Conservation (phyloP, 352 stramenopile genomes). For the Lagenidium sp. region DNA sequence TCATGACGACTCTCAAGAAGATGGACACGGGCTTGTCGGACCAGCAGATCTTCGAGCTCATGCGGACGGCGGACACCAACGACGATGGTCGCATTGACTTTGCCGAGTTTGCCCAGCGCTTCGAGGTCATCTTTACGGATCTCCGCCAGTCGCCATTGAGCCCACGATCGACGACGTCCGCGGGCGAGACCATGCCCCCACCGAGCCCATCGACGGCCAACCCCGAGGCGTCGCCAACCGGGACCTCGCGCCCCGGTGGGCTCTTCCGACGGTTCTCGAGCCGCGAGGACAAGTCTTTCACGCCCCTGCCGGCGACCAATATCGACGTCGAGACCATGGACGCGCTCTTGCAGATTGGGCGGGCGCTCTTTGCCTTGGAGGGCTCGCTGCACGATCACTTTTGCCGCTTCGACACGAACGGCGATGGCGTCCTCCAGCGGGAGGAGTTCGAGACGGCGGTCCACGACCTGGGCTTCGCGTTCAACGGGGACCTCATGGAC, state of each 20-base stretch:
- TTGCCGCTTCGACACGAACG: constrained; percentile 75
- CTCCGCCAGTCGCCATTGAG: constrained; percentile 25
- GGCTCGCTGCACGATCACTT: constrained; percentile 81
- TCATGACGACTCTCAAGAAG: constrained; percentile 84
- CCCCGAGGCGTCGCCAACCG: constrained; percentile 3
- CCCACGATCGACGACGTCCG: constrained; percentile 10
- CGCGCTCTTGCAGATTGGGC: constrained; percentile 65
- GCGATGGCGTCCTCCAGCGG: constrained; percentile 71
- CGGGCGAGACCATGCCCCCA: constrained; percentile 2
- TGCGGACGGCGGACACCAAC: constrained; percentile 90
- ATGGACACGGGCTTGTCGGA: constrained; percentile 90
- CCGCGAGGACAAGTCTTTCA: constrained; percentile 53
- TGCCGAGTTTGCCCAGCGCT: constrained; percentile 85
- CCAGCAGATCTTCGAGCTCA: constrained; percentile 89
- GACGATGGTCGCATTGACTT: constrained; percentile 90
- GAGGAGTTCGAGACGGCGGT: constrained; percentile 74
- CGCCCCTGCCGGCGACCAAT: constrained; percentile 36
- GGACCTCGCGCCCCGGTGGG: constrained; percentile 11
- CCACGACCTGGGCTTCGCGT: constrained; percentile 51
- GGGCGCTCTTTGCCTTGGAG: constrained; percentile 60
- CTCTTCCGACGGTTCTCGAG: constrained; percentile 49
- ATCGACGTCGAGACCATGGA: constrained; percentile 80
- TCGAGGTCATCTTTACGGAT: constrained; percentile 89
- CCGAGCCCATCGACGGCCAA: constrained; percentile 12
- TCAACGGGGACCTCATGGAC: constrained; percentile 40